Base-by-base conservation (phyloP, 345 rosid genomes). In the Ceriops zippeliana region DNA sequence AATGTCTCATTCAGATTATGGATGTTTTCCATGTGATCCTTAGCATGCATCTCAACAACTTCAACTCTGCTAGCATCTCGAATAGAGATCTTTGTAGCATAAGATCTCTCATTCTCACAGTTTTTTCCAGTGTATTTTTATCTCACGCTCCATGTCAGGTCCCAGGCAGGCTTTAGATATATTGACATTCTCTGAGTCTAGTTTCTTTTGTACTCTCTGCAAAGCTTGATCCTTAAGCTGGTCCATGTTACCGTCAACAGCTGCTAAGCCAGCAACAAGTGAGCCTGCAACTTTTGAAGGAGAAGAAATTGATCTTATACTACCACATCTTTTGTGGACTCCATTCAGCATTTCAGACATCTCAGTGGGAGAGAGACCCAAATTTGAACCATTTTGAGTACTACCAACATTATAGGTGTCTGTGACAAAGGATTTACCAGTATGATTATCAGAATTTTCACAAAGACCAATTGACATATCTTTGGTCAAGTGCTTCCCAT, bases 281-380 rank as follows among this genome's bases (percentile, higher is more conserved):
- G 75, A 72, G 62, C 61, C 31, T 63, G 70, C 72, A 57, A 60
- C 75, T 68, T 66, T 59, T 53, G 68, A 82, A 60, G 77, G 78
- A 49, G 65, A 62, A 67, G 76, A 75, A 61, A 63, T 70, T 60
- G 76, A 74, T 38, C 69, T 62, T 68, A 59, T 34, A 52, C 70
- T 60, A 5, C 75, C 61, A 16, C 69, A 62, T 61, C 75, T 81
- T 73, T 82, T 83, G 69, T 78, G 74, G 52, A 80, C 72, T 22
- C 81, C 86, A 67, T 76, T 74, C 66, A 71, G 73, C 62, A 62
- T 52, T 61, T 51, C 75, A 62, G 73, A 51, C 34, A 58, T 22
- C 58, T 69, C 67, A 65, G 42, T 19, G 51, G 79, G 62, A 73
- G 61, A 59, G 22, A 61, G 28, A 62, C 34, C 60, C 17, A 61